Evolutionary conservation across 768 basidiomycete species (phyloP).

Genomic region (Podaxis pistillaris): DNA sequence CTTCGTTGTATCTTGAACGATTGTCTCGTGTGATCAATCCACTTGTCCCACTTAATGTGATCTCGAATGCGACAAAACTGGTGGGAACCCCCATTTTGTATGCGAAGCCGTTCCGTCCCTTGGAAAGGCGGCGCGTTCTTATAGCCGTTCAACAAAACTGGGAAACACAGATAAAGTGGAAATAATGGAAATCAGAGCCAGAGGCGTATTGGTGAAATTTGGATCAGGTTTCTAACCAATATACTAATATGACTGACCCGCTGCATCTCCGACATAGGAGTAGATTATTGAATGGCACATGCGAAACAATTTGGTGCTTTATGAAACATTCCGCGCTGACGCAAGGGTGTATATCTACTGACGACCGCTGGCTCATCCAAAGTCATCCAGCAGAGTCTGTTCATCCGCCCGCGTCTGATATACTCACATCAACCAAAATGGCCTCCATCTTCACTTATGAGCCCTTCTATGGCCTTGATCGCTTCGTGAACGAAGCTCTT

Average conservation of each 20-base stretch:
- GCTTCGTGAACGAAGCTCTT: slow-evolving; percentile 36
- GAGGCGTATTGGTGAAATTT: neutral
- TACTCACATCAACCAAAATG: neutral
- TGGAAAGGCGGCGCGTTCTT: too few relatives aligned
- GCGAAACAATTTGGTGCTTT: neutral
- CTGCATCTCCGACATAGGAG: neutral
- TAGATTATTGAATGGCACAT: neutral
- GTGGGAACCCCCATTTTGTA: too few relatives aligned
- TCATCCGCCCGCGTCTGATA: neutral
- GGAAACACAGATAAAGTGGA: too few relatives aligned
- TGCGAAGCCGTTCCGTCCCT: too few relatives aligned
- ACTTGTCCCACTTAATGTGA: too few relatives aligned
- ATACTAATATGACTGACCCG: neutral
- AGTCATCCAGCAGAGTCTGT: too few relatives aligned
- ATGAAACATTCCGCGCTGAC: neutral
- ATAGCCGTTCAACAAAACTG: too few relatives aligned
- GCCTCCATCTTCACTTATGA: slow-evolving; percentile 16
- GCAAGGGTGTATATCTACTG: neutral
- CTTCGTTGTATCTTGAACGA: too few relatives aligned
- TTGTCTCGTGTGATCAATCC: too few relatives aligned
- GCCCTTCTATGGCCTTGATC: slow-evolving; percentile 43
- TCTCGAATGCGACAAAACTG: too few relatives aligned
- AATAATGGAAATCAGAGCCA: neutral
- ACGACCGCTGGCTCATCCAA: neutral
- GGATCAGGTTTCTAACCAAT: neutral